phyloP scores from a whole-genome alignment of 2,329 filamentous ascomycete genomes.

The Calonectria ilicicola region DNA sequence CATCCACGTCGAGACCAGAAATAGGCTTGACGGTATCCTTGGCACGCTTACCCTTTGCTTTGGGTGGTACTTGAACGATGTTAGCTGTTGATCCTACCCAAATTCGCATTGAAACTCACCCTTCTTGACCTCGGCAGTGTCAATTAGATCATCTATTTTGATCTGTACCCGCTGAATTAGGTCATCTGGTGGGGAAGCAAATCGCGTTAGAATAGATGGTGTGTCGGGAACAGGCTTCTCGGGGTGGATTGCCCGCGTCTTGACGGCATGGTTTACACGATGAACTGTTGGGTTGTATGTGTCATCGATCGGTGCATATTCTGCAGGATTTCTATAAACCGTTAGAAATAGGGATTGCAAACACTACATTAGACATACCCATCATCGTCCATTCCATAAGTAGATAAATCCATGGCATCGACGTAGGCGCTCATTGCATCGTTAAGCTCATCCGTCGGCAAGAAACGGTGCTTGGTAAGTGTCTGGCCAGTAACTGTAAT shows the following conservation, averaged over 20 bases:
- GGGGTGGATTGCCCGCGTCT: conserved; percentile 82
- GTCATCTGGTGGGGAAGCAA: conserved; percentile 77
- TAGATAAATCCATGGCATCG: conserved; percentile 89
- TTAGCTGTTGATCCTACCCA: conserved; percentile 27
- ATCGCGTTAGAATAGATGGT: conserved; percentile 75
- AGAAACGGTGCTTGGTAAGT: conserved; percentile 83
- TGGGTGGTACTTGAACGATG: conserved; percentile 74
- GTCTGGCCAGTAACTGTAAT: conserved; percentile 87
- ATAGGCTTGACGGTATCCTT: conserved; percentile 83
- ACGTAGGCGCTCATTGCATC: conserved; percentile 92
- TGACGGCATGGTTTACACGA: conserved; percentile 87
- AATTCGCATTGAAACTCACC: conserved; percentile 56
- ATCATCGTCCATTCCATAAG: conserved; percentile 78
- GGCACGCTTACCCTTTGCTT: conserved; percentile 78
- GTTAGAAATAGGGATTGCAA: conserved; percentile 14
- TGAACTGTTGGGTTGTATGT: conserved; percentile 89
- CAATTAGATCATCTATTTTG: conserved; percentile 74
- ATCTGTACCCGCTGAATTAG: conserved; percentile 68
- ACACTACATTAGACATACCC: conserved; percentile 62
- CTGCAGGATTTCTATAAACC: conserved; percentile 57
- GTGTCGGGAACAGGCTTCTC: conserved; percentile 71
- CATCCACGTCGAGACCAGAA: conserved; percentile 89
- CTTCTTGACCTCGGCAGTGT: conserved; percentile 85
- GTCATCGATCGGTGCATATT: conserved; percentile 84
- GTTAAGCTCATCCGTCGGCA: conserved; percentile 80